Conservation (phyloP, 257 asterid genomes). For the Solanum arcanum region DNA sequence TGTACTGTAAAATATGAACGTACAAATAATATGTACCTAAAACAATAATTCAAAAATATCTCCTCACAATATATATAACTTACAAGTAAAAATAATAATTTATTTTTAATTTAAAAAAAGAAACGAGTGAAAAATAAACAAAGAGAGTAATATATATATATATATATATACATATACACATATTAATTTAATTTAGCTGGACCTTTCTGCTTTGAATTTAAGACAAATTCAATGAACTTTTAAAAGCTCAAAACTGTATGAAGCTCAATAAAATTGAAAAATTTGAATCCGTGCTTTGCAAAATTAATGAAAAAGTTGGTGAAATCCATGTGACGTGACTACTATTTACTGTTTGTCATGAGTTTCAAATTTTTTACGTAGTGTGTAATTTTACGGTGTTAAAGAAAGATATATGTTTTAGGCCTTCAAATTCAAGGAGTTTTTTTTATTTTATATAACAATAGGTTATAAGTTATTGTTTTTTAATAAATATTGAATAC, state of each 20-base stretch:
- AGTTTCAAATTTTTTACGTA: not conserved
- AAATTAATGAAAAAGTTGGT: not conserved
- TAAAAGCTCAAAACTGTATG: not conserved
- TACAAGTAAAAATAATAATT: not conserved
- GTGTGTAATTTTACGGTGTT: rapidly evolving
- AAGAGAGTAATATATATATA: not conserved
- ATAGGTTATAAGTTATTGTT: too few species aligned
- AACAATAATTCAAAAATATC: not conserved
- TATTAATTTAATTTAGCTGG: not conserved
- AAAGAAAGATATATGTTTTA: too few species aligned
- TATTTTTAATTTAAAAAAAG: too few species aligned
- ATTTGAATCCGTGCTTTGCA: not conserved
- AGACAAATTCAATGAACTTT: not conserved
- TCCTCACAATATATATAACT: not conserved
- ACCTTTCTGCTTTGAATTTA: not conserved
- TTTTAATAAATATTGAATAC: too few species aligned
- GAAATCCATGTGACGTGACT: not conserved
- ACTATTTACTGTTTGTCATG: not conserved
- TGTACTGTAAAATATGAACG: not conserved
- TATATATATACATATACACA: too few species aligned
- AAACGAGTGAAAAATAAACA: not conserved
- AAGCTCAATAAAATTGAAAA: not conserved
- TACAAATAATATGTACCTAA: not conserved
- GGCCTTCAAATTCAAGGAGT: rapidly evolving
- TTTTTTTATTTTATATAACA: too few species aligned